Conservation (phyloP, 441 rosid genomes). For the Geranium incanum region DNA sequence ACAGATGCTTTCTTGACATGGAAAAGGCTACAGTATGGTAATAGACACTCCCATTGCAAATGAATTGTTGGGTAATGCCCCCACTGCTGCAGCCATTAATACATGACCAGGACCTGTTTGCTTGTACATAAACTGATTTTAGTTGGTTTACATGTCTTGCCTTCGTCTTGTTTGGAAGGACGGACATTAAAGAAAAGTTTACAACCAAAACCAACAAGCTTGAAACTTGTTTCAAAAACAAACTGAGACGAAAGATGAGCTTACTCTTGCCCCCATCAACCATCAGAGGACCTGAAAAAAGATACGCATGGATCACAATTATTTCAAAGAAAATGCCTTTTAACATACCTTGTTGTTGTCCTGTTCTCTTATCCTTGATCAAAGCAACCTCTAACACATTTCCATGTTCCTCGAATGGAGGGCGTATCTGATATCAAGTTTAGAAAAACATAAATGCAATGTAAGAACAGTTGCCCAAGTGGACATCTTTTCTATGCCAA, state of each 20-base stretch:
- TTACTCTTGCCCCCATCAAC: slow-evolving; percentile 87
- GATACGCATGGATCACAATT: slow-evolving; percentile 39
- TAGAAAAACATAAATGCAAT: neutral
- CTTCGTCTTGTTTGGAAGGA: slow-evolving; percentile 52
- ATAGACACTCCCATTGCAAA: slow-evolving; percentile 47
- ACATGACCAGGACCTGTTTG: slow-evolving; percentile 42
- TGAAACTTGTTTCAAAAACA: slow-evolving; percentile 64
- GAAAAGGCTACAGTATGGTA: slow-evolving; percentile 37
- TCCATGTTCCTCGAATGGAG: slow-evolving; percentile 83
- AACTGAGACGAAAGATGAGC: slow-evolving; percentile 74
- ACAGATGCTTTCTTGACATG: slow-evolving; percentile 31
- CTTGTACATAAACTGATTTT: slow-evolving; percentile 42
- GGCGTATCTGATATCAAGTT: slow-evolving; percentile 55
- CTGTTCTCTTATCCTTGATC: slow-evolving; percentile 94
- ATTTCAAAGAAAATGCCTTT: slow-evolving; percentile 34
- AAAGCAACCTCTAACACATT: slow-evolving; percentile 89
- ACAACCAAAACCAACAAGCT: slow-evolving; percentile 65
- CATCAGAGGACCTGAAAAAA: slow-evolving; percentile 81
- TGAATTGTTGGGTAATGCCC: slow-evolving; percentile 35
- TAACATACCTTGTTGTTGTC: slow-evolving; percentile 89
- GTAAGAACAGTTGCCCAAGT: slow-evolving; percentile 3
- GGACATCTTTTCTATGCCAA: neutral
- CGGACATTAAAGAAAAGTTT: slow-evolving; percentile 36
- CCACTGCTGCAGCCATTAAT: slow-evolving; percentile 47
- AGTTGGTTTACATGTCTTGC: slow-evolving; percentile 48